Percentiles rank a stretch among this genome's conserved stretches.
These are phyloP conservation scores for Aleurites moluccanus DNA, from an alignment of 441 rosid species.

Conservation along the genomic window DNA sequence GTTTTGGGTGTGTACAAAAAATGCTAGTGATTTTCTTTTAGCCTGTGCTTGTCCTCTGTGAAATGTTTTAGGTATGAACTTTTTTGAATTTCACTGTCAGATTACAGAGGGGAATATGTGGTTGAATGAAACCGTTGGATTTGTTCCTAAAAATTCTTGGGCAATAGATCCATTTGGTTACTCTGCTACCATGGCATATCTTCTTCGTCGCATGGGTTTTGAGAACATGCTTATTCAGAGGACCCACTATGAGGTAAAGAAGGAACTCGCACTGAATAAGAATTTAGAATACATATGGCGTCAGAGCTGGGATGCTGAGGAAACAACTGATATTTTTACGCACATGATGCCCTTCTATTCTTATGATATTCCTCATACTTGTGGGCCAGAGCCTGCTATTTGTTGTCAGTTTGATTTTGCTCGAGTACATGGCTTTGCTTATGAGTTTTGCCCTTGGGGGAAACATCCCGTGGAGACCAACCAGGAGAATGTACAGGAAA, in stretches of 20 bases:
- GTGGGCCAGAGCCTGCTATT: slow-evolving; percentile 98
- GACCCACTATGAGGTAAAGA: slow-evolving; percentile 97
- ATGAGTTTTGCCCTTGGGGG: slow-evolving; percentile 88
- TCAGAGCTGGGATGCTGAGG: slow-evolving; percentile 93
- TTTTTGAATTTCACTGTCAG: slow-evolving; percentile 36
- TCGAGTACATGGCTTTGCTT: slow-evolving; percentile 50
- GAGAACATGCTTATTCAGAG: slow-evolving; percentile 99
- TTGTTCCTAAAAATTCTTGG: slow-evolving; percentile 95
- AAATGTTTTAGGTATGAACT: neutral
- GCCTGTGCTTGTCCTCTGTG: neutral
- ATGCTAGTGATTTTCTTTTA: slow-evolving; percentile 5
- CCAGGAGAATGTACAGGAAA: slow-evolving; percentile 79
- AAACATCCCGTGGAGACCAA: slow-evolving; percentile 73
- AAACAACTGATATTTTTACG: slow-evolving; percentile 88
- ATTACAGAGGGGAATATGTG: slow-evolving; percentile 93
- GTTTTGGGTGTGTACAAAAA: neutral
- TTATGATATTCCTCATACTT: slow-evolving; percentile 94
- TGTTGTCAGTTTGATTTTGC: slow-evolving; percentile 99
- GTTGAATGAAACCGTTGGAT: slow-evolving; percentile 87
- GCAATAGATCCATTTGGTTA: slow-evolving; percentile 99
- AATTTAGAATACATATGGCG: slow-evolving; percentile 96
- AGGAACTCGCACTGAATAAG: slow-evolving; percentile 85
- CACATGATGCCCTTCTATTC: slow-evolving; percentile 99
- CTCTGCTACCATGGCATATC: slow-evolving; percentile 97
- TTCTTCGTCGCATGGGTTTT: slow-evolving; percentile 96